Conservation (phyloP, 148 eudicot genomes). For the Rhododendron vialii region DNA sequence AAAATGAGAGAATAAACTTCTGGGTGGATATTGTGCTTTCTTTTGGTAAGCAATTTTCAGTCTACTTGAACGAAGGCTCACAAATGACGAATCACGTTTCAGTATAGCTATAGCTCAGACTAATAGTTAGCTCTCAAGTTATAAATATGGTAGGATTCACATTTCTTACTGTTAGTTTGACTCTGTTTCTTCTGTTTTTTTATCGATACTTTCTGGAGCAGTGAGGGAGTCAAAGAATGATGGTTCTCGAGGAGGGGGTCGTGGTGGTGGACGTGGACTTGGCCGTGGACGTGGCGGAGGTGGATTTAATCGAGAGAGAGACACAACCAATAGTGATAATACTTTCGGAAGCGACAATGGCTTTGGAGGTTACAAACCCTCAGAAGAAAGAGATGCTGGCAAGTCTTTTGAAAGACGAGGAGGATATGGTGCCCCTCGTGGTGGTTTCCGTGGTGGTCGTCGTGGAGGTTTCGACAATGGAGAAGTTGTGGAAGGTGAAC, state of each 20-base stretch:
- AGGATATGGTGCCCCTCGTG: constrained; percentile 44
- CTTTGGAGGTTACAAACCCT: constrained; percentile 29
- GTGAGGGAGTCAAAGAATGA: constrained; percentile 64
- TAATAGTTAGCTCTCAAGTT: background rate
- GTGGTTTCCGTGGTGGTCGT: constrained; percentile 60
- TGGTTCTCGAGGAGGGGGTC: constrained; percentile 48
- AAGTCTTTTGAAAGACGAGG: constrained; percentile 51
- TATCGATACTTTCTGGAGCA: constrained; percentile 8
- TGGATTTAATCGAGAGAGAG: constrained; percentile 48
- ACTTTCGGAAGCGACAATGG: constrained; percentile 40
- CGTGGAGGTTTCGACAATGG: constrained; percentile 73
- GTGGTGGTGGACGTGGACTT: constrained; percentile 46
- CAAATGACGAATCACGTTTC: background rate
- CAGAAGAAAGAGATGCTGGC: constrained; percentile 46
- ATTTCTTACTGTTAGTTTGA: background rate
- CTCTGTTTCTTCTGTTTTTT: background rate
- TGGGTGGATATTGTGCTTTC: background rate
- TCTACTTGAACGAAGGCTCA: background rate
- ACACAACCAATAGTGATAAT: constrained; percentile 29
- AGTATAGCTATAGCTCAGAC: background rate
- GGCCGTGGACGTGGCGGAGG: constrained; percentile 55
- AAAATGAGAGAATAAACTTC: background rate
- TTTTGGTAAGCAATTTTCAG: background rate
- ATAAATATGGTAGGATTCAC: background rate
- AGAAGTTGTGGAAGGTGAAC: constrained; percentile 60